These are phyloP conservation scores for Cryphonectria radicalis DNA, from an alignment of 2,329 filamentous ascomycete species.

Conservation along the genomic window DNA sequence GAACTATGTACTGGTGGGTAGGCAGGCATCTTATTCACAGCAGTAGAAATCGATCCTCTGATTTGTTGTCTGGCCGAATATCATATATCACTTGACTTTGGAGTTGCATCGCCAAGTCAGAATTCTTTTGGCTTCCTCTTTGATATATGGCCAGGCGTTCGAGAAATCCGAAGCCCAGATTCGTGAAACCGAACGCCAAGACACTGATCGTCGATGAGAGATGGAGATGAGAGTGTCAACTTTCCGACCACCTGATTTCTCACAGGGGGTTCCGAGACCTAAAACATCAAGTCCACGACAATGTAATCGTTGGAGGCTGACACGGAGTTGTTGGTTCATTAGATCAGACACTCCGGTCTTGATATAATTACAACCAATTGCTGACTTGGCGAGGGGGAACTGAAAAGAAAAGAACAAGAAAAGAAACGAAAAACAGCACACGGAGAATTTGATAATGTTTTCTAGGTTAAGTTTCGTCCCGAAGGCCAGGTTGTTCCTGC, in stretches of 20 bases:
- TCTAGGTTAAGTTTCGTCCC: not conserved
- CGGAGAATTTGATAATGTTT: constrained; percentile 42
- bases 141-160: constrained; percentile 54
- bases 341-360: constrained; percentile 45
- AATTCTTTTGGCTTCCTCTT: constrained; percentile 49
- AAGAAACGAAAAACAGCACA: constrained; percentile 51
- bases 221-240: not conserved
- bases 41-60: too few species aligned
- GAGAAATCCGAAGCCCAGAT: constrained; percentile 52
- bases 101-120: constrained; percentile 46
- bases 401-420: constrained; percentile 49
- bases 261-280: constrained; percentile 34
- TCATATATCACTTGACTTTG: constrained; percentile 44
- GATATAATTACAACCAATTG: constrained; percentile 48
- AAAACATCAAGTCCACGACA: constrained; percentile 54
- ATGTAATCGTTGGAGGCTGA: constrained; percentile 53
- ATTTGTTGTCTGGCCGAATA: not conserved
- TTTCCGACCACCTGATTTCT: not conserved
- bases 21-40: not conserved
- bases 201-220: constrained; percentile 48
- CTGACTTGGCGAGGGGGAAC: constrained; percentile 52
- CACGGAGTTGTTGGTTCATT: constrained; percentile 47
- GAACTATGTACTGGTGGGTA: not conserved
- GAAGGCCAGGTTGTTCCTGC: not conserved
- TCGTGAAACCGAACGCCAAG: constrained; percentile 57